These are phyloP conservation scores for Rhynchosporium secalis DNA, from an alignment of 2,329 filamentous ascomycete species.

Conservation along the genomic window DNA sequence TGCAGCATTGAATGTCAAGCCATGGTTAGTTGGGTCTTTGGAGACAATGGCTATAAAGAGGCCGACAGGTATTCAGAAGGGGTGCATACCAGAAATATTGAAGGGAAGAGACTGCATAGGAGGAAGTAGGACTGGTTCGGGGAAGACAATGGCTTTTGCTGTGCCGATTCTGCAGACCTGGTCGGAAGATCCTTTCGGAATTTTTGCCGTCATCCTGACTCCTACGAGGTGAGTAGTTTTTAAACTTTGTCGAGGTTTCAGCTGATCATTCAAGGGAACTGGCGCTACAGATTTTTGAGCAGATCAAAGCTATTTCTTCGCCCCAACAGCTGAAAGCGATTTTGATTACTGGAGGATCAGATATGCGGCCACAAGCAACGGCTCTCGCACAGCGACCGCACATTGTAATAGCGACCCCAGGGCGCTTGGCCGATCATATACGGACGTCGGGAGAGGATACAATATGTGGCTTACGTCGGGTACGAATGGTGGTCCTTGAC, in stretches of 20 bases:
- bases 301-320: constrained; percentile 89
- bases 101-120: constrained; percentile 93
- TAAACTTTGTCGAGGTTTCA: background rate
- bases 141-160: constrained; percentile 95
- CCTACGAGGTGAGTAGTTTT: constrained; percentile 65
- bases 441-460: constrained; percentile 89
- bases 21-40: constrained; percentile 87
- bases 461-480: constrained; percentile 74
- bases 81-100: constrained; percentile 89
- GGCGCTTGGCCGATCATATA: constrained; percentile 91
- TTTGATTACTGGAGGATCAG: constrained; percentile 87
- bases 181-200: constrained; percentile 87
- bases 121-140: constrained; percentile 90
- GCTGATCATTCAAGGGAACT: constrained; percentile 63
- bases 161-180: constrained; percentile 92
- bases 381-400: constrained; percentile 81
- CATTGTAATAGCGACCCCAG: constrained; percentile 91
- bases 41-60: constrained; percentile 76
- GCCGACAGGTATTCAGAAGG: constrained; percentile 90
- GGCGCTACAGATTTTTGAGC: constrained; percentile 93
- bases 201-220: constrained; percentile 87
- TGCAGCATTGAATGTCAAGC: constrained; percentile 68
- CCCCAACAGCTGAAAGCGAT: constrained; percentile 84
- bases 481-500: constrained; percentile 86
- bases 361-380: constrained; percentile 90